Evolutionary conservation across 306 rosid genomes (phyloP).

Genomic region (Dryas drummondii): DNA sequence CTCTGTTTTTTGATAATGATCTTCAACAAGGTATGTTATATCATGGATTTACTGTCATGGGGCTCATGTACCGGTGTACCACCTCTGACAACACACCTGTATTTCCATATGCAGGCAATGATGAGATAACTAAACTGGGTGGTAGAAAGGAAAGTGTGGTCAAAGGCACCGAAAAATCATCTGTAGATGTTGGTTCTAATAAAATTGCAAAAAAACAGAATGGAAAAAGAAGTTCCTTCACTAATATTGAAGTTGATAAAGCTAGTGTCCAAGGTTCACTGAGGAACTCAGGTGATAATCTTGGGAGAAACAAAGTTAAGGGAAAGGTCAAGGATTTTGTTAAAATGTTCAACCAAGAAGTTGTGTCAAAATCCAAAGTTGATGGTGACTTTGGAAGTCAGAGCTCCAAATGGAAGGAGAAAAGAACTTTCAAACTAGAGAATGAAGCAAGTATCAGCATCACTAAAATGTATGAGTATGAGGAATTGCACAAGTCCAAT

Average conservation of each 20-base stretch:
- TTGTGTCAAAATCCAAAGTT: conserved; percentile 38
- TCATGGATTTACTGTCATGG: conserved; percentile 10
- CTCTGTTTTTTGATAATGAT: conserved; percentile 35
- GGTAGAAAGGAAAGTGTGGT: conserved; percentile 33
- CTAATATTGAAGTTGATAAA: conserved; percentile 39
- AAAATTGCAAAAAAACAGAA: conserved; percentile 43
- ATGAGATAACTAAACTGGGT: conserved; percentile 20
- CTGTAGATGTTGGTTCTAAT: conserved; percentile 28
- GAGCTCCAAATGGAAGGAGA: conserved; percentile 41
- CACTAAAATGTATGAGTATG: conserved; percentile 25
- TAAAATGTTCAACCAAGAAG: conserved; percentile 76
- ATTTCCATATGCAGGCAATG: conserved; percentile 39
- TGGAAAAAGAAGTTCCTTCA: conserved; percentile 27
- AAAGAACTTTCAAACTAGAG: conserved; percentile 26
- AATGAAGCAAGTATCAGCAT: conserved; percentile 38
- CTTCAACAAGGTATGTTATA: conserved; percentile 45
- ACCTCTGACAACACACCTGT: conserved; percentile 13
- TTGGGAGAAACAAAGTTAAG: conserved; percentile 46
- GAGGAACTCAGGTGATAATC: conserved; percentile 34
- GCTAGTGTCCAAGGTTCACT: conserved; percentile 41
- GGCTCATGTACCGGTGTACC: neutral
- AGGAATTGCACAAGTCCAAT: conserved; percentile 25
- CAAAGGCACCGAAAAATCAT: conserved; percentile 38
- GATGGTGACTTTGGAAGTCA: conserved; percentile 35
- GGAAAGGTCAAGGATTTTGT: conserved; percentile 82